phyloP scores from a whole-genome alignment of 2,329 filamentous ascomycete species.

The Talaromyces rugulosus region DNA sequence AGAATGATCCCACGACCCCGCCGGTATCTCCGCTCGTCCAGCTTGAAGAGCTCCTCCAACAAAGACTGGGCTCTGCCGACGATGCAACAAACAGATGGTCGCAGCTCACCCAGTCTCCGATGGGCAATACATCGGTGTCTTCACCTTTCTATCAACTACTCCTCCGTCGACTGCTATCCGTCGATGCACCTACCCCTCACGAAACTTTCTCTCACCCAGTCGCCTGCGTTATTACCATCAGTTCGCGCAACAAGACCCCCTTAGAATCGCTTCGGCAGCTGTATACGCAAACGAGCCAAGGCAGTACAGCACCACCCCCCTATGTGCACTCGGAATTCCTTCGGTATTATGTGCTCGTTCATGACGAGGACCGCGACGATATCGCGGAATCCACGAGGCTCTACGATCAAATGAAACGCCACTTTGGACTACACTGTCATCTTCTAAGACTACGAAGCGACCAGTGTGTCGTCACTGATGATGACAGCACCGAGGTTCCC shows the following conservation, averaged over 20 bases:
- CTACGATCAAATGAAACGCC: conserved; percentile 99
- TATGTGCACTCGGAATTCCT: conserved; percentile 93
- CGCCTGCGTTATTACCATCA: conserved; percentile 90
- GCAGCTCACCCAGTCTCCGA: conserved; percentile 26
- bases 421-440: conserved; percentile 93
- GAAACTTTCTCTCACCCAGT: conserved; percentile 95
- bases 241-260: conserved; percentile 75
- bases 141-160: conserved; percentile 85
- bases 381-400: conserved; percentile 83
- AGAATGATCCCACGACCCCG: conserved; percentile 31
- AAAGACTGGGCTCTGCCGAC: conserved; percentile 74
- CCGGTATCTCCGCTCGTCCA: conserved; percentile 44
- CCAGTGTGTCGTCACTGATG: conserved; percentile 82
- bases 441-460: conserved; percentile 78
- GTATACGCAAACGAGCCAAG: conserved; percentile 79
- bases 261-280: conserved; percentile 82
- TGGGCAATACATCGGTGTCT: conserved; percentile 38
- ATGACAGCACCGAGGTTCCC: conserved; percentile 79
- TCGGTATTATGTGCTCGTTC: conserved; percentile 91
- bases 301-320: conserved; percentile 66
- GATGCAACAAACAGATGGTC: conserved; percentile 35
- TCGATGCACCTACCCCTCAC: conserved; percentile 71
- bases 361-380: conserved; percentile 93
- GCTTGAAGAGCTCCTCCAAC: conserved; percentile 75
- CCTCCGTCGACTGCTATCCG: conserved; percentile 75